These are phyloP conservation scores for Lepidium didymum DNA, from an alignment of 345 rosid species.

Conservation along the genomic window DNA sequence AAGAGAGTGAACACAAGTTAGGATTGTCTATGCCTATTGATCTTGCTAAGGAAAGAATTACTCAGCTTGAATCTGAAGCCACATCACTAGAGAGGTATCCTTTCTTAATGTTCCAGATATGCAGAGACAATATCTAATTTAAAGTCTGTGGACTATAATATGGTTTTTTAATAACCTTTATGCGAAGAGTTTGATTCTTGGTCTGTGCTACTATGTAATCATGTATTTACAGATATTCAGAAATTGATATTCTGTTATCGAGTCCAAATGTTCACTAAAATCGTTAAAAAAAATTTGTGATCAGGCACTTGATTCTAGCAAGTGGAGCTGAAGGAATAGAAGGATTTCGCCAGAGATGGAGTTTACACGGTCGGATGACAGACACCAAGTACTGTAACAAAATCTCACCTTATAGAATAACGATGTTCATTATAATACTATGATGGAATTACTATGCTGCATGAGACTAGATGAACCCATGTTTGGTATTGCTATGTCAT, in stretches of 20 bases:
- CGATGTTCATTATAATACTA: not conserved
- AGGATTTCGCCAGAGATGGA: conserved; percentile 94
- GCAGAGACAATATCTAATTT: not conserved
- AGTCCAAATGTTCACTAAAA: not conserved
- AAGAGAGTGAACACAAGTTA: conserved; percentile 80
- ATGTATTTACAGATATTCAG: not conserved
- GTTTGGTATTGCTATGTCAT: not conserved
- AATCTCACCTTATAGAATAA: not conserved
- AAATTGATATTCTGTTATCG: not conserved
- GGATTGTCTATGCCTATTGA: conserved; percentile 86
- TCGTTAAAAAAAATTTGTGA: not conserved
- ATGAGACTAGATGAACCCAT: not conserved
- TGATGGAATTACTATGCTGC: not conserved
- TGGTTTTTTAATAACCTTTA: not conserved
- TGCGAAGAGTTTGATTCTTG: not conserved
- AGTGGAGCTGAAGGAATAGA: conserved; percentile 85
- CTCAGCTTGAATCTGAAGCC: conserved; percentile 78
- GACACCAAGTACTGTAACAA: conserved; percentile 58
- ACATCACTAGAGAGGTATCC: conserved; percentile 75
- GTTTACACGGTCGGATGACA: conserved; percentile 84
- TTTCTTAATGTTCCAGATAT: not conserved
- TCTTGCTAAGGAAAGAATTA: conserved; percentile 62
- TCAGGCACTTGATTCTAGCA: conserved; percentile 80
- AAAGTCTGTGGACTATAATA: not conserved
- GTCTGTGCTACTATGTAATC: not conserved